These are phyloP conservation scores for Boletus edulis DNA, from an alignment of 768 basidiomycete species.

Conservation along the genomic window DNA sequence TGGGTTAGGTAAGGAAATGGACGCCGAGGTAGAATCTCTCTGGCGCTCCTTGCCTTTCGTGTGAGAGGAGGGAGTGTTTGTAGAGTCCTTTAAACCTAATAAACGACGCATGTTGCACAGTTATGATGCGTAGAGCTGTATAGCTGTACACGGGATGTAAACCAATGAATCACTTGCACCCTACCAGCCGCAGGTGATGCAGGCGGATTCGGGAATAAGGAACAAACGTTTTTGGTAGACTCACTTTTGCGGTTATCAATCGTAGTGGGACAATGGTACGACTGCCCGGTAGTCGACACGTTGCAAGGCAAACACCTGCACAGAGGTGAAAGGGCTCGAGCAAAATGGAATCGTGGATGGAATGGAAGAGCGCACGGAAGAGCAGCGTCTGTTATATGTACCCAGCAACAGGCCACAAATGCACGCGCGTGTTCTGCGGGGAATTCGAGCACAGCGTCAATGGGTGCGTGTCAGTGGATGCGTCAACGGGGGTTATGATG, in stretches of 20 bases:
- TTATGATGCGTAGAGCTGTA: conserved; percentile 3
- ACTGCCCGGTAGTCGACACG: not conserved
- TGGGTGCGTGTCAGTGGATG: conserved; percentile 8
- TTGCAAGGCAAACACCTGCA: not conserved
- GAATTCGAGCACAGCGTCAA: conserved; percentile 10
- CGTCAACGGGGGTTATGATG: conserved; percentile 5
- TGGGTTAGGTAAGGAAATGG: conserved; percentile 3
- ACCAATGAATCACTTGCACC: conserved; percentile 3
- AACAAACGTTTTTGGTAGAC: conserved; percentile 2
- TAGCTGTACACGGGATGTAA: conserved; percentile 18
- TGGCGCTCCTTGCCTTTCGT: conserved; percentile 28
- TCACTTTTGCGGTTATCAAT: conserved; percentile 14
- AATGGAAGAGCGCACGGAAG: conserved; percentile 9
- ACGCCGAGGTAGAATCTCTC: conserved; percentile 3
- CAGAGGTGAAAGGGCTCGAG: not conserved
- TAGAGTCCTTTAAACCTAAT: conserved; percentile 27
- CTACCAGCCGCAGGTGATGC: conserved; percentile 21
- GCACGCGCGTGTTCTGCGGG: conserved; percentile 13
- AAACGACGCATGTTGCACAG: conserved; percentile 29
- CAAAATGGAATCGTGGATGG: conserved; percentile 8
- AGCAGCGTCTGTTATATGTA: conserved; percentile 22
- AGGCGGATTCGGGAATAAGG: conserved; percentile 7
- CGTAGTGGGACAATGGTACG: not conserved
- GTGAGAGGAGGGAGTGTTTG: conserved; percentile 5
- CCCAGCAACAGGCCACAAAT: conserved; percentile 5